Base-by-base conservation (phyloP, 2,329 filamentous ascomycete genomes). In the Trichocomaceae sp. region DNA sequence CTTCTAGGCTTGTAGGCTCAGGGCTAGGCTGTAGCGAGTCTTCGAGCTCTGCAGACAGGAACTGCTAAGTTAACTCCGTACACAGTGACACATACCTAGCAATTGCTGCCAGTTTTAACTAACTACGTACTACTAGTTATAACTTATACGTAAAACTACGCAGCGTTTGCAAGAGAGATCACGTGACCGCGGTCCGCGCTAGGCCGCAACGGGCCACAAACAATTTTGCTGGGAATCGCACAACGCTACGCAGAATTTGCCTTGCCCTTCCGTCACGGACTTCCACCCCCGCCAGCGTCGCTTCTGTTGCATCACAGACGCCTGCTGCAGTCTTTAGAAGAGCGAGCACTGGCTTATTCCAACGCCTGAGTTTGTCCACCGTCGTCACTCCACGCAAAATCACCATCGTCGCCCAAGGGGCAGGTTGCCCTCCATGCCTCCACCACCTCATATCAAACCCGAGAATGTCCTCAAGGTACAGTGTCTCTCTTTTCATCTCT, bases 391-490 rank as follows among this genome's bases (percentile, higher is more conserved):
- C 12, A 37, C 52, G 26, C 41, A 29, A 52, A 51, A 37, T 39
- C 49, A 53, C 19, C 35, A 53, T 41, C 3, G n/a, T 52, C 48
- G 52, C 63, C 59, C 57, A 63, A 64, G 62, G 66, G 63, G 63
- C 62, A 64, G 63, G 59, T 68, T 65, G 66, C 69, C 74, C 74
- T 83, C 68, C 71, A 86, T 92, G 93, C 90, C 93, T 80, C 93
- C 93, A 73, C 91, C 91, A 78, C 88, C 90, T 65, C 90, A 97
- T 75, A 91, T 93, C 74, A 95, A 95, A 77, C 93, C 93, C 70
- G 93, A 99, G 81, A 99, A 99, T 86, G 91, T 96, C 72, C 85
- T 97, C 74, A 96, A 96, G 75, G 79, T 79, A 69, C 69, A 10
- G 5, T 29, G 76, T 65, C 52, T 47, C 2, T 44, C 52, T 29